Evolutionary conservation across 108 stramenopile genomes (phyloP), one percentile per base, ranked within the genome.

Genomic region (Nannochloropsis gaditana): DNA sequence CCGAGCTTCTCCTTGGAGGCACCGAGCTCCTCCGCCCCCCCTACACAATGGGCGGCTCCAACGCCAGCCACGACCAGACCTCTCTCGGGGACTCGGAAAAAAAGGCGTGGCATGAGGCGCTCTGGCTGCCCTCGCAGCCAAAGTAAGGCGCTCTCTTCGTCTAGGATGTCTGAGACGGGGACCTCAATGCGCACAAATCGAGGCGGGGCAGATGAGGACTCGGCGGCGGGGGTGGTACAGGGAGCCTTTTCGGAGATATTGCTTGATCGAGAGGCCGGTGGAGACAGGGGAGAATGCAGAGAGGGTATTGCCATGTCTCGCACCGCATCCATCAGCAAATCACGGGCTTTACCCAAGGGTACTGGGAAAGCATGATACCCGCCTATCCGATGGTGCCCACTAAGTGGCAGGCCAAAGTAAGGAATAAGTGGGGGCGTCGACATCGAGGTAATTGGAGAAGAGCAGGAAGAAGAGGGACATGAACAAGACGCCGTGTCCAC

Each of bases 261-360:
- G 59, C 19, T 73, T n/a, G 2, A 73, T 3, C 19, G n/a, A n/a
- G 8, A 73, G 59, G 59, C 15, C 19, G 59, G 59, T 31, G 31
- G 31, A 31, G 31, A 31, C 31, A 31, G 31, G 31, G 31, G 31
- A 31, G 31, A 31, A n/a, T 10, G 15, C 15, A 15, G 10, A 1
- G 47, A 50, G 47, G 59, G 59, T 6, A 73, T 73, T 73, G 59
- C 19, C 59, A 73, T 79, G 43, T 79, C 41, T 11, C 31, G 44
- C 44, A 85, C 80, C 21, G 80, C 85, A 9, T 85, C 44, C 3
- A 85, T 11, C 5, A 85, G 80, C 21, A 85, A 42, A 45, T 85
- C 85, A 42, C 85, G 80, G 41, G 85, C 85, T 42, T 85, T 85
- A 21, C 85, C 80, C 80, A 85, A 44, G 21, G 85, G 80, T 9